Evolutionary conservation across 2,329 filamentous ascomycete species (phyloP).

Genomic region (Cercospora sp.): DNA sequence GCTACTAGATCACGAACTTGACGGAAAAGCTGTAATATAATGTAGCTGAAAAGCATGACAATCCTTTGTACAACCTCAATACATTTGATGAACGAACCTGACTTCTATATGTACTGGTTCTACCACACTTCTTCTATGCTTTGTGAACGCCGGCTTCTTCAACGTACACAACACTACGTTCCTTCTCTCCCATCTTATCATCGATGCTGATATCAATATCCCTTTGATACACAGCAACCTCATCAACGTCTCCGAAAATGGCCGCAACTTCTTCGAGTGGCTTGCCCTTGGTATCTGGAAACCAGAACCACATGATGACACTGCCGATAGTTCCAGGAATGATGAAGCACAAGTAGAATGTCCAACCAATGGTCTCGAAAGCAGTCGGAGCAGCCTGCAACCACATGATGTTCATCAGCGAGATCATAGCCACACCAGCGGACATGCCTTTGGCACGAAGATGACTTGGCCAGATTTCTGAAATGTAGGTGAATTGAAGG

Average conservation of each 20-base stretch:
- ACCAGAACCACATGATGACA: slow-evolving; percentile 23
- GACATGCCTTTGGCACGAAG: slow-evolving; percentile 30
- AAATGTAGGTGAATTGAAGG: slow-evolving; percentile 28
- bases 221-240: slow-evolving; percentile 17
- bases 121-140: background rate
- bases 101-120: background rate
- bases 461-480: slow-evolving; percentile 26
- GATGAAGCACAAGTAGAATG: slow-evolving; percentile 25
- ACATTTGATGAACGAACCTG: background rate
- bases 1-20: background rate
- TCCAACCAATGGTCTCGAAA: slow-evolving; percentile 22
- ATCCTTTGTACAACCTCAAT: background rate
- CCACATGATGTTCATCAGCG: slow-evolving; percentile 31
- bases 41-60: background rate
- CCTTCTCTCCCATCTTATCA: background rate
- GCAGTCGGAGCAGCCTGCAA: slow-evolving; percentile 25
- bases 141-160: background rate
- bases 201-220: slow-evolving; percentile 6
- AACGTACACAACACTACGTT: background rate
- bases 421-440: slow-evolving; percentile 27
- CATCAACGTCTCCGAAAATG: slow-evolving; percentile 24
- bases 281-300: slow-evolving; percentile 24
- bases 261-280: slow-evolving; percentile 28
- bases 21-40: background rate
- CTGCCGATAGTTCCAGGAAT: slow-evolving; percentile 24